Evolutionary conservation across 2,329 filamentous ascomycete genomes (phyloP), one percentile per base, ranked within the genome.

Genomic region (Myriosclerotinia duriaeana): DNA sequence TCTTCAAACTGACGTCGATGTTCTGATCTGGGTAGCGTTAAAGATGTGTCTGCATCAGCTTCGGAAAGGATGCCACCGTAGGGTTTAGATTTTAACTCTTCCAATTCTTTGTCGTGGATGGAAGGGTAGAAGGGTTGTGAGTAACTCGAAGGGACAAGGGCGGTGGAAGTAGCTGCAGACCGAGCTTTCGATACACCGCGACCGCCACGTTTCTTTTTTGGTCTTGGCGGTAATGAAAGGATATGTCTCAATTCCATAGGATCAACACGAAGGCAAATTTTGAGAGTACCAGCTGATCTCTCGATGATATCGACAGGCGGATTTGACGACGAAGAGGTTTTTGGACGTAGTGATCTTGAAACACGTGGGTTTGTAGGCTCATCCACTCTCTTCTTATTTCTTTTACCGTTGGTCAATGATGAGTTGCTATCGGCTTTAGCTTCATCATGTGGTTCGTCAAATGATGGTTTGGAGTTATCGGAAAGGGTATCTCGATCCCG

Each of bases 1-100:
- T 92, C 87, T 72, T 97, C 93, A 72, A 99, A 99, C 12, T 89
- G 88, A 69, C 90, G 88, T 56, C 94, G 88, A 76, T 99, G 95
- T 63, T 88, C 85, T 54, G 89, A 84, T 44, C 87, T 85, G 0
- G 95, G 95, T 50, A 97, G 83, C 0, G 95, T 98, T 74, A 91
- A 91, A 2, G 90, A 88, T 0, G 95, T 99, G 74, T 98, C 94
- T 0, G 93, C 93, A 77, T 99, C 94, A 0, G 84, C 83, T 77
- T 98, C 94, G 0, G 86, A 91, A 38, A 99, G 82, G 62, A 99
- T 96, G 1, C 95, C 95, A 38, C 95, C 95, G 71, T 98, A 99
- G 0, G 95, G 95, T 76, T 97, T 98, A 60, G 90, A 90, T 77
- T 96, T 97, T 50, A 88, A 81, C 73, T 98, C 93, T 68, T 97